Base-by-base conservation (phyloP, 768 basidiomycete genomes). In the Tylopilus rubrobrunneus region DNA sequence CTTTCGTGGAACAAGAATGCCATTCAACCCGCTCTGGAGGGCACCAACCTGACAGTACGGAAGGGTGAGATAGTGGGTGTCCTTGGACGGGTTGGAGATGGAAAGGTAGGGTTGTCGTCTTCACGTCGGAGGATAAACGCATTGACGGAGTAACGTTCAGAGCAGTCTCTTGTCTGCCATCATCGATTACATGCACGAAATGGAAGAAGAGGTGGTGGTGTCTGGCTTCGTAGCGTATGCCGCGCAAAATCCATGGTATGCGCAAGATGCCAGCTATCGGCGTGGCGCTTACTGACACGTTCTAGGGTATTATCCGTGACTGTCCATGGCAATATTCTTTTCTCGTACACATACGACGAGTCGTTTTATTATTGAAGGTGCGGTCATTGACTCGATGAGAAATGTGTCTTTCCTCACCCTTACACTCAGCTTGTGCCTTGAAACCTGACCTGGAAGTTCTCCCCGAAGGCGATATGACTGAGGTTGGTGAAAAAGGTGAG, bases 321-420 rank as follows among this genome's bases (percentile, higher is more conserved):
- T 2, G 81, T 98, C 47, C 81, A 87, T 36, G 90, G 93, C 41
- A 98, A 98, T 63, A 98, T 98, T 56, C 65, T 91, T 33, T 98
- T 98, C 72, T 92, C 86, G 10, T 89, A 95, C 68, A 80, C 85
- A 60, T 97, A 87, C 56, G 93, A 98, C 48, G 86, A 89, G 56
- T 77, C 76, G 0, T 96, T 92, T 60, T 96, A 95, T 61, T 5
- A 68, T 94, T 5, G 89, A 93, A 74, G 88, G 89, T 86, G 43
- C 5, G 49, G 45, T 2, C 12, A 33, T 45, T 28, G 8, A 1
- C 48, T 25, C 25, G 25, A 25, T 23, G 0, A 7, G 15, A 9
- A 17, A 29, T 23, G 19, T 6, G 5, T 7, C 33, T n/a, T 49
- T 3, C 14, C 57, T 55, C 6, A 51, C 5, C 11, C 23, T 47